Percentiles rank a stretch among this genome's conserved stretches.
phyloP scores from a whole-genome alignment of 1,284 basidiomycete species.

The Pholiota adiposa region DNA sequence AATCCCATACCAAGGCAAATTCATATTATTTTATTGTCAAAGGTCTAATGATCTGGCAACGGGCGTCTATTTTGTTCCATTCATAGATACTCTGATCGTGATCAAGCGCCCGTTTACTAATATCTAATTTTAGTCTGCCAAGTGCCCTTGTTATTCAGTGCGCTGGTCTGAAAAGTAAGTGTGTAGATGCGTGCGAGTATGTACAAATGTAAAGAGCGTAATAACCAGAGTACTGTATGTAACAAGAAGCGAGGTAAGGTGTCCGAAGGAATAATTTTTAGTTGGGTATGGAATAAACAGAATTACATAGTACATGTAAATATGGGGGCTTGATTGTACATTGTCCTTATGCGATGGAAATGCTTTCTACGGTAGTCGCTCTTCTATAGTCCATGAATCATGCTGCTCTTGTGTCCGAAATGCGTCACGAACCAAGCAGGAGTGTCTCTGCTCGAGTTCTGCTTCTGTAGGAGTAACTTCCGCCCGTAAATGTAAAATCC shows the following conservation, averaged over 20 bases:
- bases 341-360: neutral
- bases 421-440: constrained; percentile 14
- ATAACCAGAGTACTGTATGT: neutral
- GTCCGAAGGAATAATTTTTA: neutral
- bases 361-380: neutral
- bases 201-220: neutral
- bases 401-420: neutral
- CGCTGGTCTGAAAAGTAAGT: neutral
- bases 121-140: neutral
- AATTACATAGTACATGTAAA: neutral
- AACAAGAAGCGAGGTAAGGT: too few species aligned
- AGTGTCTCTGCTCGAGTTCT: constrained; percentile 15
- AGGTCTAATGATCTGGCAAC: neutral
- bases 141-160: neutral
- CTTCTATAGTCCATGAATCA: constrained; percentile 12
- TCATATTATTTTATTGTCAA: too few species aligned
- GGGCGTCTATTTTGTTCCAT: neutral
- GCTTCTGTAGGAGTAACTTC: constrained; percentile 16
- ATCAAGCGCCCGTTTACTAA: neutral
- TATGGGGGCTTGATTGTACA: neutral
- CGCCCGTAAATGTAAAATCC: constrained; percentile 20
- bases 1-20: too few species aligned
- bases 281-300: neutral
- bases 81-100: neutral
- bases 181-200: neutral